These are phyloP conservation scores for Aquilaria sinensis DNA, from an alignment of 345 rosid species.

Conservation along the genomic window DNA sequence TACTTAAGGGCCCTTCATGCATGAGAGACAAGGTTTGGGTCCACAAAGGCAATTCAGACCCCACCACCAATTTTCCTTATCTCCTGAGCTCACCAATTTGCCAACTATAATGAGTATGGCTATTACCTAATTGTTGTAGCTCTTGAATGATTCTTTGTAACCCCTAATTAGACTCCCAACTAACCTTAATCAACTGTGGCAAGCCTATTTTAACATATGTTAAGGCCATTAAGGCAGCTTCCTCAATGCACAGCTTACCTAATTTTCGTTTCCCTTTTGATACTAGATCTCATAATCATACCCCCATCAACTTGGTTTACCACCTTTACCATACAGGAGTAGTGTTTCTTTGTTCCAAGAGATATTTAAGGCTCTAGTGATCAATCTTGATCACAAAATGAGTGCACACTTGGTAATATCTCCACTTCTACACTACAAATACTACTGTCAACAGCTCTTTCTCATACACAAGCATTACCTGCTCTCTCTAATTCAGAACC, in stretches of 20 bases:
- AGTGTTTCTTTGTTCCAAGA: neutral
- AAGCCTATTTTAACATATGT: neutral
- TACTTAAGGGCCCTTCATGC: neutral
- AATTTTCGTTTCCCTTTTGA: no score
- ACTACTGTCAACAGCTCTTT: neutral
- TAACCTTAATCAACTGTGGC: neutral
- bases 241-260: neutral
- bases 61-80: neutral
- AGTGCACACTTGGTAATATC: neutral
- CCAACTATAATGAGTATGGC: neutral
- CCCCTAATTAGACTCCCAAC: neutral
- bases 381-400: neutral
- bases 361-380: neutral
- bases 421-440: neutral
- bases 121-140: neutral
- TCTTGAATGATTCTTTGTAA: neutral
- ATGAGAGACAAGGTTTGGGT: neutral
- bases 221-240: neutral
- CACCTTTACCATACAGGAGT: neutral
- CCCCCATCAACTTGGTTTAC: neutral
- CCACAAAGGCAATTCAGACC: neutral
- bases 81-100: no score
- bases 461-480: neutral
- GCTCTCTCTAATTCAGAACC: neutral
- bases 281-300: no score